A percentile compares a stretch with the other conserved stretches of the same genome.
Evolutionary conservation across 805 yeast species (phyloP).

Genomic region (Yamadazyma nakazawae): DNA sequence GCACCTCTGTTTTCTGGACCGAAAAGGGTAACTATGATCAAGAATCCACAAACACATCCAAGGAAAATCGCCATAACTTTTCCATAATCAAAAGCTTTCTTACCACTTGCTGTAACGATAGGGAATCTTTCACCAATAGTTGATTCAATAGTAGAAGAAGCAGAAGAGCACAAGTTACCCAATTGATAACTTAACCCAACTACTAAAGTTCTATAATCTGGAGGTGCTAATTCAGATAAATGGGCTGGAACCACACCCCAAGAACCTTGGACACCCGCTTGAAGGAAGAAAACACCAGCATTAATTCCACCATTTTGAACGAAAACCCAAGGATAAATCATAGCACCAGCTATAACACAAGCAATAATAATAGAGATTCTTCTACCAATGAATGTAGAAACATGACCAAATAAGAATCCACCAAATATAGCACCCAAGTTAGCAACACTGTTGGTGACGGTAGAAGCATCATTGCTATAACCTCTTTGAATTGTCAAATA

Average conservation of each 20-base stretch:
- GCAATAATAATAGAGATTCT: conserved; percentile 32
- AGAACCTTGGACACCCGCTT: conserved; percentile 64
- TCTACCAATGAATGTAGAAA: conserved; percentile 35
- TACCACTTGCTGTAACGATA: conserved; percentile 21
- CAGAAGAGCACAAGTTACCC: conserved; percentile 66
- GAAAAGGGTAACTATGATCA: conserved; percentile 46
- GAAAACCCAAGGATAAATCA: conserved; percentile 41
- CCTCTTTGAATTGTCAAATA: conserved; percentile 33
- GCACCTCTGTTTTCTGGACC: conserved; percentile 56
- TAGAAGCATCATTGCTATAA: conserved; percentile 29
- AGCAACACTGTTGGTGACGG: conserved; percentile 40
- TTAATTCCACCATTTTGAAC: conserved; percentile 39
- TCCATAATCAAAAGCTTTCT: conserved; percentile 45
- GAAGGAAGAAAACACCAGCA: conserved; percentile 61
- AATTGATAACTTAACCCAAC: conserved; percentile 64
- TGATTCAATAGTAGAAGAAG: conserved; percentile 66
- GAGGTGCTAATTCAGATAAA: conserved; percentile 58
- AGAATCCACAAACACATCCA: conserved; percentile 58
- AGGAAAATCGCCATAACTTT: conserved; percentile 65
- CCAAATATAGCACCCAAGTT: conserved; percentile 42
- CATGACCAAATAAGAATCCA: conserved; percentile 44
- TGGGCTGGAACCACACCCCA: conserved; percentile 69
- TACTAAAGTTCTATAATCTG: conserved; percentile 59
- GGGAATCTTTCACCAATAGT: conserved; percentile 56
- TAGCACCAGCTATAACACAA: conserved; percentile 35